A percentile compares a stretch with the other conserved stretches of the same genome.
phyloP scores from a whole-genome alignment of 768 basidiomycete genomes.

The Vararia minispora region DNA sequence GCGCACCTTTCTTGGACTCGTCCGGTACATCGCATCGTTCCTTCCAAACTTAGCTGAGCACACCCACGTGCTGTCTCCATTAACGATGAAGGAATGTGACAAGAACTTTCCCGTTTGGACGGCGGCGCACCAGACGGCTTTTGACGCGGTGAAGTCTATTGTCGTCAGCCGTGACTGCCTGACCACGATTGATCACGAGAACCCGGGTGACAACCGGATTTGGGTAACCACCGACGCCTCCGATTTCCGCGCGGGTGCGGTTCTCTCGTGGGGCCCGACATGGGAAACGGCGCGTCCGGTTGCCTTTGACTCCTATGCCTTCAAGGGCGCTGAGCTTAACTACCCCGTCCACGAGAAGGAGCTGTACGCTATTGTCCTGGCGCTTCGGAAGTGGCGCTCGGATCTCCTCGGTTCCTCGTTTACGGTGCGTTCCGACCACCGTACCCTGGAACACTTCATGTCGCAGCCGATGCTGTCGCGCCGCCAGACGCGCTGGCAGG shows the following conservation, averaged over 20 bases:
- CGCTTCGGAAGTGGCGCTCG: slow-evolving; percentile 16
- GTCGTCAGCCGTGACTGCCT: slow-evolving; percentile 19
- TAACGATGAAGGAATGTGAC: slow-evolving; percentile 17
- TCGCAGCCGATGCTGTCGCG: slow-evolving; percentile 6
- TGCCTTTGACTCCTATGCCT: slow-evolving; percentile 20
- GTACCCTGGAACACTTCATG: slow-evolving; percentile 19
- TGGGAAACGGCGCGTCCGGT: slow-evolving; percentile 23
- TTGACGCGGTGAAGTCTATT: slow-evolving; percentile 24
- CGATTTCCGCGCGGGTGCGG: slow-evolving; percentile 20
- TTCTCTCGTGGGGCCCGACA: slow-evolving; percentile 22
- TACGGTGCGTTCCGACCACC: slow-evolving; percentile 26
- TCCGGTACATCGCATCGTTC: slow-evolving; percentile 20
- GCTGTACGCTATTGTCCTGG: slow-evolving; percentile 24
- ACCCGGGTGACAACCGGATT: slow-evolving; percentile 21
- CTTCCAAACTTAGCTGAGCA: slow-evolving; percentile 20
- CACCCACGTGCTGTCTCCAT: slow-evolving; percentile 17
- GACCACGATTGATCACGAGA: slow-evolving; percentile 22
- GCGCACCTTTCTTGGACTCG: slow-evolving; percentile 18
- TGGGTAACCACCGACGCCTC: slow-evolving; percentile 25
- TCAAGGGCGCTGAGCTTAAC: slow-evolving; percentile 22
- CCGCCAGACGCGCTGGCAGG: slow-evolving; percentile 10
- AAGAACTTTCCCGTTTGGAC: slow-evolving; percentile 18
- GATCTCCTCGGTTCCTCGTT: slow-evolving; percentile 17
- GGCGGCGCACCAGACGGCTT: slow-evolving; percentile 21
- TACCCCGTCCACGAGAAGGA: slow-evolving; percentile 31